phyloP scores from a whole-genome alignment of 2,329 filamentous ascomycete species.

The Ceratocystis papillata region DNA sequence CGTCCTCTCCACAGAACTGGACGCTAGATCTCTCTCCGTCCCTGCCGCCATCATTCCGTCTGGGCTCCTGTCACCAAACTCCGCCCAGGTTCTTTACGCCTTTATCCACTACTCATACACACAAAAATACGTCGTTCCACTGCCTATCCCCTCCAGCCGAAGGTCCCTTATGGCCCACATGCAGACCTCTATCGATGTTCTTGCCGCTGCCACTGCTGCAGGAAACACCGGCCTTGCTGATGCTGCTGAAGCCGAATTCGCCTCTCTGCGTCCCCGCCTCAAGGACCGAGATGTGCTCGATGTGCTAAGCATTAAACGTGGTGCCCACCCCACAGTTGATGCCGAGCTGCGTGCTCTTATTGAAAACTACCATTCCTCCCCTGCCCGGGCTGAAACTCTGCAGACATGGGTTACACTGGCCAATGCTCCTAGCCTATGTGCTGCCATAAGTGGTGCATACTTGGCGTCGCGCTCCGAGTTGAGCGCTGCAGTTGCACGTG shows the following conservation, averaged over 20 bases:
- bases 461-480: background rate
- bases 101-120: slow-evolving; percentile 24
- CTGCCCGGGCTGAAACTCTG: slow-evolving; percentile 6
- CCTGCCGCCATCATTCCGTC: slow-evolving; percentile 17
- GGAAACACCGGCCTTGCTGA: slow-evolving; percentile 18
- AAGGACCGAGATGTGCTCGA: slow-evolving; percentile 22
- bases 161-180: slow-evolving; percentile 23
- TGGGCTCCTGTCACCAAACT: slow-evolving; percentile 17
- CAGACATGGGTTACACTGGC: slow-evolving; percentile 20
- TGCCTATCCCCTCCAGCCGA: background rate
- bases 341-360: slow-evolving; percentile 11
- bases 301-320: slow-evolving; percentile 17
- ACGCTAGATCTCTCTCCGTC: slow-evolving; percentile 20
- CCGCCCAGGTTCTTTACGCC: slow-evolving; percentile 19
- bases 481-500: background rate
- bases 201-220: slow-evolving; percentile 15
- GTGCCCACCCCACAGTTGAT: slow-evolving; percentile 20
- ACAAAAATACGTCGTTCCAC: slow-evolving; percentile 11
- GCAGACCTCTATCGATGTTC: slow-evolving; percentile 22
- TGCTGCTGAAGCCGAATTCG: background rate
- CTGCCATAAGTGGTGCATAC: slow-evolving; percentile 11
- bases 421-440: slow-evolving; percentile 20
- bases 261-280: slow-evolving; percentile 9
- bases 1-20: slow-evolving; percentile 18
- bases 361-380: slow-evolving; percentile 14